These are phyloP conservation scores for Talaromyces liani DNA, from an alignment of 495 filamentous ascomycete species.

Conservation along the genomic window DNA sequence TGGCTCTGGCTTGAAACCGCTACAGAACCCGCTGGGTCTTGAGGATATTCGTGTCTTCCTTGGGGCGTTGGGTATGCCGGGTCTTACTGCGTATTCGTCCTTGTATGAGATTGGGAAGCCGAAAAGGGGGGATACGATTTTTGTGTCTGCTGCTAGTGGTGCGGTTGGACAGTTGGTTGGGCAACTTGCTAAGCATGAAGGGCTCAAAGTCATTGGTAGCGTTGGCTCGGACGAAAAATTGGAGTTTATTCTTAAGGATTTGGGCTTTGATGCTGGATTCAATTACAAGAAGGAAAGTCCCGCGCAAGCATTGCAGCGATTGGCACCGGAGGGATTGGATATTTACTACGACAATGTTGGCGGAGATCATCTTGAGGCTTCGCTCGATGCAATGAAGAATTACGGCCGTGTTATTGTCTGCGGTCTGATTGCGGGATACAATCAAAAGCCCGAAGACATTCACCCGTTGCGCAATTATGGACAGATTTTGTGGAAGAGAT, in stretches of 20 bases:
- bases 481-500: slow-evolving; percentile 45
- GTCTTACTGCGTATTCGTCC: slow-evolving; percentile 73
- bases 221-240: slow-evolving; percentile 64
- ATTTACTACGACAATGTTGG: slow-evolving; percentile 98
- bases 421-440: slow-evolving; percentile 77
- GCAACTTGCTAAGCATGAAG: slow-evolving; percentile 81
- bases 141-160: slow-evolving; percentile 73
- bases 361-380: slow-evolving; percentile 77
- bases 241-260: slow-evolving; percentile 55
- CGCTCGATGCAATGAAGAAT: slow-evolving; percentile 59
- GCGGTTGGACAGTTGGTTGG: slow-evolving; percentile 82
- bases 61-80: slow-evolving; percentile 81
- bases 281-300: slow-evolving; percentile 73
- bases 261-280: slow-evolving; percentile 64
- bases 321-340: slow-evolving; percentile 79
- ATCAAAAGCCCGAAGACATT: slow-evolving; percentile 43
- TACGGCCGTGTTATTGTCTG: slow-evolving; percentile 65
- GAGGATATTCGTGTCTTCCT: slow-evolving; percentile 47
- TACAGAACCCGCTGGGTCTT: slow-evolving; percentile 38
- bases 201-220: slow-evolving; percentile 74
- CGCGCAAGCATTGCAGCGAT: slow-evolving; percentile 58
- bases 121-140: slow-evolving; percentile 83
- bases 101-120: slow-evolving; percentile 80
- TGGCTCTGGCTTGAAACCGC: slow-evolving; percentile 22
- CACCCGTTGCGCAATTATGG: slow-evolving; percentile 66